phyloP scores from a whole-genome alignment of 2,329 filamentous ascomycete genomes.

The Colletotrichum eremochloae region DNA sequence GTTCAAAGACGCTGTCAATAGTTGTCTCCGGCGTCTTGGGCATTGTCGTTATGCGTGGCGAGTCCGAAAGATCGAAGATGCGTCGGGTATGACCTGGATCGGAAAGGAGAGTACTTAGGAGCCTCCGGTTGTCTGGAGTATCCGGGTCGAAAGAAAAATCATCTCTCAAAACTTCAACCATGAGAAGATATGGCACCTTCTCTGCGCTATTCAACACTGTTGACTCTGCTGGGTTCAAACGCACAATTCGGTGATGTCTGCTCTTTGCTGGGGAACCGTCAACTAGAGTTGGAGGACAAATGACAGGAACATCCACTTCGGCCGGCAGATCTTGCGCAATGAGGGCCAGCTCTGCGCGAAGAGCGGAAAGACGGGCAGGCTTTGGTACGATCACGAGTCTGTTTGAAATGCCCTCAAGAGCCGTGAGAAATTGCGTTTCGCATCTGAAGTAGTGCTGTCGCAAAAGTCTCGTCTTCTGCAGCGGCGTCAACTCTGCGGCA shows the following conservation, averaged over 20 bases:
- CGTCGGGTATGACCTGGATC: constrained; percentile 70
- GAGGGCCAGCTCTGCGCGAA: constrained; percentile 83
- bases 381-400: constrained; percentile 87
- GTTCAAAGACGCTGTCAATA: constrained; percentile 85
- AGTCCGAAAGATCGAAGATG: constrained; percentile 77
- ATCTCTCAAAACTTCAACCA: constrained; percentile 85
- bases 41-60: constrained; percentile 64
- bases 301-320: constrained; percentile 86
- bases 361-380: constrained; percentile 81
- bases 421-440: constrained; percentile 84
- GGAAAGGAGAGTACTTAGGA: constrained; percentile 70
- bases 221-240: constrained; percentile 85
- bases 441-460: constrained; percentile 87
- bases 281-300: constrained; percentile 81
- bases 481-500: constrained; percentile 71
- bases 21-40: constrained; percentile 59
- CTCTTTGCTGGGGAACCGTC: constrained; percentile 81
- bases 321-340: constrained; percentile 86
- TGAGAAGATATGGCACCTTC: constrained; percentile 86
- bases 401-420: constrained; percentile 86
- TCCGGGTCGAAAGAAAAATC: constrained; percentile 88
- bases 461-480: constrained; percentile 79
- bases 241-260: constrained; percentile 84
- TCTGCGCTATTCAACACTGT: constrained; percentile 90
- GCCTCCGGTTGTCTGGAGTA: constrained; percentile 77